These are phyloP conservation scores for Neurospora sp. DNA, from an alignment of 495 filamentous ascomycete genomes.

Conservation along the genomic window DNA sequence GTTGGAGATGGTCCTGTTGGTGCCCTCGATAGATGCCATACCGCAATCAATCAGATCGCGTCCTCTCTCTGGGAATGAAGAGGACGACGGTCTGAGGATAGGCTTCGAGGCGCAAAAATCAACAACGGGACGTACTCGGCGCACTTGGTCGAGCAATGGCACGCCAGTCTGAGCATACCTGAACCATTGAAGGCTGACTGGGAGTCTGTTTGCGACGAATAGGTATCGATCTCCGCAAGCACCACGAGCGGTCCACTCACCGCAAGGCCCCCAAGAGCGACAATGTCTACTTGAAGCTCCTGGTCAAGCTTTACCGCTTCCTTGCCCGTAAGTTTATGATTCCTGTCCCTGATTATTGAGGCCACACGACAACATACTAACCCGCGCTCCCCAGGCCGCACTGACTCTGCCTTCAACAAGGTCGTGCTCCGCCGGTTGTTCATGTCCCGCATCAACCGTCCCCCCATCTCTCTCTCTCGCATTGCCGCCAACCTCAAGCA, in stretches of 20 bases:
- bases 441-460: constrained; percentile 95
- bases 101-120: not conserved
- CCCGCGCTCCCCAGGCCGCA: constrained; percentile 55
- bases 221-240: constrained; percentile 64
- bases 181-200: constrained; percentile 43
- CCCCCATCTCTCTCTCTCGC: constrained; percentile 85
- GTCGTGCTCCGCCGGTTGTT: constrained; percentile 91
- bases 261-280: constrained; percentile 94
- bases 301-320: constrained; percentile 99
- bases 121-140: constrained; percentile 16
- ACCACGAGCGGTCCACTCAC: constrained; percentile 80
- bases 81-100: not conserved
- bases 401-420: constrained; percentile 95
- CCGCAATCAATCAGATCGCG: constrained; percentile 1
- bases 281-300: constrained; percentile 93
- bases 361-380: not conserved
- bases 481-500: constrained; percentile 64
- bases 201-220: constrained; percentile 28
- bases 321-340: constrained; percentile 67
- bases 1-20: not conserved
- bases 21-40: not conserved
- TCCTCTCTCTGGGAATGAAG: not conserved
- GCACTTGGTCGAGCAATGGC: constrained; percentile 14
- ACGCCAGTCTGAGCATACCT: constrained; percentile 35
- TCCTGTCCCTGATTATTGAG: not conserved